phyloP scores from a whole-genome alignment of 306 rosid species.

The Glycine latifolia region DNA sequence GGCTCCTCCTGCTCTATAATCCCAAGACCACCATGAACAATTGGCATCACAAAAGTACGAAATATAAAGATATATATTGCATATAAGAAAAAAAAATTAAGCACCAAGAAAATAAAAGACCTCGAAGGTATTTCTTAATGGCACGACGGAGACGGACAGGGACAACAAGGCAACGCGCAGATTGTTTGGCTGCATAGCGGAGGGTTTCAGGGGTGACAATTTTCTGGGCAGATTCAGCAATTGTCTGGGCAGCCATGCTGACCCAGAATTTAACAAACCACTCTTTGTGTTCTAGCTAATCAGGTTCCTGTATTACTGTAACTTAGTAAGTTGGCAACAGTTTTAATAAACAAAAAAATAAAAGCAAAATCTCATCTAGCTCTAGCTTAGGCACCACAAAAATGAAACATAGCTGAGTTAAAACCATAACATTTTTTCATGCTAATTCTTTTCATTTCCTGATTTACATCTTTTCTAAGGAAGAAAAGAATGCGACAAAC shows the following conservation, averaged over 20 bases:
- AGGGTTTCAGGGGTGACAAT: constrained; percentile 69
- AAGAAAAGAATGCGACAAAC: constrained; percentile 46
- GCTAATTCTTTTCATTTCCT: constrained; percentile 42
- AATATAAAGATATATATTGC: not conserved
- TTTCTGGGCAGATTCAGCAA: constrained; percentile 75
- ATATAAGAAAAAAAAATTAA: not conserved
- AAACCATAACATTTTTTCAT: not conserved
- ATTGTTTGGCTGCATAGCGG: constrained; percentile 85
- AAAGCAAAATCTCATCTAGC: not conserved
- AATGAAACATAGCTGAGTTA: not conserved
- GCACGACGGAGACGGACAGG: constrained; percentile 89
- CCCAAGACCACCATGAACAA: constrained; percentile 46
- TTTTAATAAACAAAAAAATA: not conserved
- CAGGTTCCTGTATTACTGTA: constrained; percentile 24
- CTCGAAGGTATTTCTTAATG: constrained; percentile 84
- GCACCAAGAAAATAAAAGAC: constrained; percentile 45
- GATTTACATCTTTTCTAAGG: constrained; percentile 64
- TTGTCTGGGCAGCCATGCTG: constrained; percentile 68
- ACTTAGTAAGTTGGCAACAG: constrained; percentile 4
- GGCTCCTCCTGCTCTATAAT: constrained; percentile 84
- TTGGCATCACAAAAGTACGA: not conserved
- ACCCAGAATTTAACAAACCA: constrained; percentile 36
- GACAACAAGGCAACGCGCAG: constrained; percentile 72
- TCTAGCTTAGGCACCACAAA: not conserved
- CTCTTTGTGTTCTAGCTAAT: constrained; percentile 29